phyloP scores from a whole-genome alignment of 225 moss, liverwort and hornwort species.

The Bryum argenteum region DNA sequence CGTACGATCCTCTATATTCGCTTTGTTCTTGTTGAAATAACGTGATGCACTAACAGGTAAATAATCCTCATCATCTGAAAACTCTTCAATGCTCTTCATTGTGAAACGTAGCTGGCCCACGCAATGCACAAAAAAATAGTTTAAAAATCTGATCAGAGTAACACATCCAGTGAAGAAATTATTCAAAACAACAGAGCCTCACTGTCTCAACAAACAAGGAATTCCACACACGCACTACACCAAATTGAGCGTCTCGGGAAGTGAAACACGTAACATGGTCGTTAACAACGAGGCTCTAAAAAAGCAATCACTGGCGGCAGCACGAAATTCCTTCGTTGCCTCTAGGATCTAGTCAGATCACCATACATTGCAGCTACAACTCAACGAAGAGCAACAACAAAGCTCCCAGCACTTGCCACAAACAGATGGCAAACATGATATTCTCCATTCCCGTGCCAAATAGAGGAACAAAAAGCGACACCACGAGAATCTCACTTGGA shows the following conservation, averaged over 20 bases:
- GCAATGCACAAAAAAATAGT: constrained; percentile 12
- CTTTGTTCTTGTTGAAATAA: constrained; percentile 33
- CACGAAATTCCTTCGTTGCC: constrained; percentile 11
- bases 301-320: constrained; percentile 13
- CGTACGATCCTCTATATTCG: constrained; percentile 4
- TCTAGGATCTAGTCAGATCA: constrained; percentile 29
- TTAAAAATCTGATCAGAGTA: background rate
- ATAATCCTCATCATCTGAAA: constrained; percentile 47
- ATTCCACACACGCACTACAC: constrained; percentile 3
- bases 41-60: constrained; percentile 40
- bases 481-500: too few species aligned
- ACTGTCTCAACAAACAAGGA: background rate
- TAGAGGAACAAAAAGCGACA: constrained; percentile 22
- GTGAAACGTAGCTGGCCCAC: constrained; percentile 19
- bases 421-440: constrained; percentile 13
- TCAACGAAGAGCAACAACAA: constrained; percentile 1
- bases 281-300: background rate
- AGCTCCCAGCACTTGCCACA: background rate
- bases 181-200: background rate
- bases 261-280: background rate
- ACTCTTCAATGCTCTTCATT: constrained; percentile 41
- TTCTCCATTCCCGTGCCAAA: constrained; percentile 12
- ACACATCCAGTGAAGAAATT: background rate
- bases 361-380: constrained; percentile 24
- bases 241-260: constrained; percentile 4